These are phyloP conservation scores for Fusarium buxicola DNA, from an alignment of 2,329 filamentous ascomycete genomes.

Conservation along the genomic window DNA sequence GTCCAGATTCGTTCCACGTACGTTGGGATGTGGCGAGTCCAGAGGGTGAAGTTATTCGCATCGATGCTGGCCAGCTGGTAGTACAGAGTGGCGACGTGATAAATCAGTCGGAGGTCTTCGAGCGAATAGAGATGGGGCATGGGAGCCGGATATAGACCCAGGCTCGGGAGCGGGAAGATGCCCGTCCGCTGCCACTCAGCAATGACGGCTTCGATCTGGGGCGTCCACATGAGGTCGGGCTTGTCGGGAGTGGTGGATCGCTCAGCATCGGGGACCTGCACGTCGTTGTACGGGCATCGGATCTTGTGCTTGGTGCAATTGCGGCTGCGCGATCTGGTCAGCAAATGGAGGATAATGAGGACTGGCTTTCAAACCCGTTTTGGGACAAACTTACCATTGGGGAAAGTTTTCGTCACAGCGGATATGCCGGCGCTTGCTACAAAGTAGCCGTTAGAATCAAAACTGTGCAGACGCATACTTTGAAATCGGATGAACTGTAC, in stretches of 20 bases:
- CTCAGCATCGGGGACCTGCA: constrained; percentile 72
- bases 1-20: constrained; percentile 61
- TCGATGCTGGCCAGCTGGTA: constrained; percentile 82
- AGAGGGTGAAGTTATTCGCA: constrained; percentile 87
- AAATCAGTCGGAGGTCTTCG: constrained; percentile 87
- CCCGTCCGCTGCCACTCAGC: constrained; percentile 86
- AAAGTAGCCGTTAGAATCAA: constrained; percentile 19
- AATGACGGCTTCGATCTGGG: constrained; percentile 84
- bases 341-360: neutral
- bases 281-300: constrained; percentile 97
- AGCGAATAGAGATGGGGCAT: constrained; percentile 78
- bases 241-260: constrained; percentile 70
- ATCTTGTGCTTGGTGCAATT: constrained; percentile 99
- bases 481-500: constrained; percentile 51
- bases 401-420: constrained; percentile 97
- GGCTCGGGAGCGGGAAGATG: constrained; percentile 84
- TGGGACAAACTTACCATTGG: constrained; percentile 78
- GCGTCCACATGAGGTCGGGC: constrained; percentile 84
- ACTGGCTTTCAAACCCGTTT: neutral
- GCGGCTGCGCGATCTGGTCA: constrained; percentile 68
- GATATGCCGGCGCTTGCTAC: constrained; percentile 90
- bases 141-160: constrained; percentile 80
- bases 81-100: constrained; percentile 89
- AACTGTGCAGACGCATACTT: neutral
- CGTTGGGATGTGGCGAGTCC: constrained; percentile 94